Evolutionary conservation across 2,329 filamentous ascomycete species (phyloP).

Genomic region (Verticillium nubilum): DNA sequence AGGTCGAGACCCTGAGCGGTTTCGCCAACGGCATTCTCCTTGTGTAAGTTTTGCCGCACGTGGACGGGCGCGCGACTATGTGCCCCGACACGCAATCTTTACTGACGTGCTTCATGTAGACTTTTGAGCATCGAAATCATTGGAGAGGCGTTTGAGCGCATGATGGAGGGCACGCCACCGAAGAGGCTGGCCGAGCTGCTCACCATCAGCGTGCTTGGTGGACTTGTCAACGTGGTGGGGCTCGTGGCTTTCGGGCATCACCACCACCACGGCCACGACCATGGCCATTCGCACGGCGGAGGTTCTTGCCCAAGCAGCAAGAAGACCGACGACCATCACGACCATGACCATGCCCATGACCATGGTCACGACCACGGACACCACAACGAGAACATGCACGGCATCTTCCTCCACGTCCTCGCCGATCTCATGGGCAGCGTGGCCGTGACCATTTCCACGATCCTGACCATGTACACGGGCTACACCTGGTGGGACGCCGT

Average conservation of each 20-base stretch:
- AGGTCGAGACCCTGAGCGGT: constrained; percentile 91
- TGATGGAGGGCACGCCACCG: constrained; percentile 78
- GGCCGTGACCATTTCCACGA: constrained; percentile 87
- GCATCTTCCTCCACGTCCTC: constrained; percentile 92
- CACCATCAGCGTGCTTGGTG: constrained; percentile 78
- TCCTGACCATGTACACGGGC: constrained; percentile 78
- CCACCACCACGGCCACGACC: constrained; percentile 50
- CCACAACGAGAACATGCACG: constrained; percentile 95
- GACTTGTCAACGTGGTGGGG: constrained; percentile 87
- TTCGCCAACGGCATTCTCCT: constrained; percentile 96
- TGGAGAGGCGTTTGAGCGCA: constrained; percentile 84
- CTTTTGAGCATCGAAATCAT: constrained; percentile 94
- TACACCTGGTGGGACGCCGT: constrained; percentile 95
- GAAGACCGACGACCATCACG: constrained; percentile 18
- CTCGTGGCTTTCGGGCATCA: constrained; percentile 78
- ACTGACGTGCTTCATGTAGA: constrained; percentile 32
- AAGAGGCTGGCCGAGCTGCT: constrained; percentile 82
- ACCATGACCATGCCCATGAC: constrained; percentile 34
- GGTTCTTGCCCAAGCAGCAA: constrained; percentile 8
- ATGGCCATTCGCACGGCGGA: constrained; percentile 28
- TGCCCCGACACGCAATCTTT: not conserved
- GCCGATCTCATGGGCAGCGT: constrained; percentile 93
- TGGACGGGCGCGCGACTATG: not conserved
- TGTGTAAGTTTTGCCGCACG: constrained; percentile 62
- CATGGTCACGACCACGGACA: constrained; percentile 37